Conservation (phyloP, 805 yeast species). For the Deakozyma indianensis region DNA sequence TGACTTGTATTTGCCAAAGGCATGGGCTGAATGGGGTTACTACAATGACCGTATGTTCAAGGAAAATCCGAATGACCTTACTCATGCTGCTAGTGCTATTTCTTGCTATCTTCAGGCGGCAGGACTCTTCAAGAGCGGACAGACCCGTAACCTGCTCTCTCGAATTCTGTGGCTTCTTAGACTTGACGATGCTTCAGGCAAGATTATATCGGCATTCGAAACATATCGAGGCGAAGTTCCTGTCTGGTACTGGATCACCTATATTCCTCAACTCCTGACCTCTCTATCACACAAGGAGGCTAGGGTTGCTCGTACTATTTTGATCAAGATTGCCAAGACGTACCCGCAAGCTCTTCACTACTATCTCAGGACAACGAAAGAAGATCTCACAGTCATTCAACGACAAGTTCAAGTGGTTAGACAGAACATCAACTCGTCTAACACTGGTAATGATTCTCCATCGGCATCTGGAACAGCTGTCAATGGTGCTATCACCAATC, state of each 20-base stretch:
- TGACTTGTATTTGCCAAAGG: constrained; percentile 86
- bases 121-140: constrained; percentile 84
- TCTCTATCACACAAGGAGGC: constrained; percentile 89
- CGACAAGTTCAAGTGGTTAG: constrained; percentile 37
- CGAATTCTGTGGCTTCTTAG: constrained; percentile 88
- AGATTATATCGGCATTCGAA: constrained; percentile 76
- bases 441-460: constrained; percentile 10
- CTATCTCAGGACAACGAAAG: constrained; percentile 89
- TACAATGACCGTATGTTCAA: constrained; percentile 81
- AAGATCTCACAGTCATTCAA: constrained; percentile 79
- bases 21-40: constrained; percentile 99
- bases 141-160: constrained; percentile 75
- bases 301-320: constrained; percentile 67
- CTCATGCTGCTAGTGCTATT: constrained; percentile 83
- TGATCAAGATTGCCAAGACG: constrained; percentile 85
- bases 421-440: constrained; percentile 3
- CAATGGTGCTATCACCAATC: neutral
- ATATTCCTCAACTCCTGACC: constrained; percentile 84
- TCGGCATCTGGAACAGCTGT: neutral
- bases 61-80: constrained; percentile 67
- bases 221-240: constrained; percentile 92
- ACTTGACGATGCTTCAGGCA: constrained; percentile 72
- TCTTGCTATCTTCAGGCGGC: constrained; percentile 97
- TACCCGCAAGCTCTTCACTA: constrained; percentile 97
- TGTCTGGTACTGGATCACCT: constrained; percentile 98